Conservation (phyloP, 148 eudicot genomes). For the Amaranthus cruentus region DNA sequence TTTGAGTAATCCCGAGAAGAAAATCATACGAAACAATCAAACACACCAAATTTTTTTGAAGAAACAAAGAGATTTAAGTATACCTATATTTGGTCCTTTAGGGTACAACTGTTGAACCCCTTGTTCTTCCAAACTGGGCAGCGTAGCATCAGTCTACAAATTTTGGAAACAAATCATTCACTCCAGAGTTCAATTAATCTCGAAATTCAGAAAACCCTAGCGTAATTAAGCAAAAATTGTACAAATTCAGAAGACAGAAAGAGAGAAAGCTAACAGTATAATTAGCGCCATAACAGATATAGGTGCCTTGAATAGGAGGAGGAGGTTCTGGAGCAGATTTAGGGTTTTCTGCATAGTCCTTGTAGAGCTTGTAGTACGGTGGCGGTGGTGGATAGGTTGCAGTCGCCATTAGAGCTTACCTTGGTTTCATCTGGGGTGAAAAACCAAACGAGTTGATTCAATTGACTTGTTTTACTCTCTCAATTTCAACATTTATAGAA, state of each 20-base stretch:
- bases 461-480: too few relatives aligned
- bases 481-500: too few relatives aligned
- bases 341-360: slow-evolving; percentile 58
- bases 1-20: too few relatives aligned
- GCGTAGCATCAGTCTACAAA: slow-evolving; percentile 76
- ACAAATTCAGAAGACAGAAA: background rate
- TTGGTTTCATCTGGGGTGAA: too few relatives aligned
- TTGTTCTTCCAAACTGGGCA: slow-evolving; percentile 87
- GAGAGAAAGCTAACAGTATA: slow-evolving; percentile 53
- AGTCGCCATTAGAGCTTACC: slow-evolving; percentile 46
- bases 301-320: slow-evolving; percentile 71
- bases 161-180: background rate
- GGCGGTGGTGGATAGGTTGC: slow-evolving; percentile 96
- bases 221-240: background rate
- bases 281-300: slow-evolving; percentile 59
- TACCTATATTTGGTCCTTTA: slow-evolving; percentile 78
- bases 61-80: background rate
- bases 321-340: slow-evolving; percentile 71
- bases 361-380: slow-evolving; percentile 78
- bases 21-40: background rate
- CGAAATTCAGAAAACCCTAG: background rate
- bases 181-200: background rate
- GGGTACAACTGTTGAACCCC: slow-evolving; percentile 88
- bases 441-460: too few relatives aligned
- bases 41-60: background rate